Evolutionary conservation across 148 eudicot species (phyloP), one percentile per base, ranked within the genome.

Genomic region (Silene conica): DNA sequence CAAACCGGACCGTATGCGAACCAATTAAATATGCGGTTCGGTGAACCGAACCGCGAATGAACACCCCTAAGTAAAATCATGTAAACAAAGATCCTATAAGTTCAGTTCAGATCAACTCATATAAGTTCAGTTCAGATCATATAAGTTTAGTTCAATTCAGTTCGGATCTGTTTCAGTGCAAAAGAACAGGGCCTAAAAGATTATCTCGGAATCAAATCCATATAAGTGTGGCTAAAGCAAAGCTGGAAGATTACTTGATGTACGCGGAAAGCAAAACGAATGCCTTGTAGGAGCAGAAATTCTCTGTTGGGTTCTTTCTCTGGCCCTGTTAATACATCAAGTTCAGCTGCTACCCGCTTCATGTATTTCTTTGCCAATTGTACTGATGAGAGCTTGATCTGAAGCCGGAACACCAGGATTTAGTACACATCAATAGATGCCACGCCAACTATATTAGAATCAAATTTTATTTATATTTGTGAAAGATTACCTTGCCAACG

Each of bases 281-380:
- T 96, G 34, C 98, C 98, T 80, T 95, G 98, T 45, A 95, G 79
- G 60, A 95, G 79, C 81, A 92, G 79, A 82, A 95, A 95, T 77
- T 95, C 98, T 83, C 95, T 88, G 75, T 95, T 90, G 45, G 97
- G 98, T 80, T 95, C 98, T 82, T 92, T 95, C 78, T 95, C 98
- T 13, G 90, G 87, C 57, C 92, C 97, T 25, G 74, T 81, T 72
- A 90, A 68, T 76, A 82, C 83, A 81, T 92, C 98, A 57, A 95
- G 98, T 81, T 95, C 98, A 58, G 86, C 69, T 77, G 96, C 90
- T 58, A 95, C 97, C 20, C 98, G 93, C 70, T 90, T 95, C 98
- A 95, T 95, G 82, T 95, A 95, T 77, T 88, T 90, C 83, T 82
- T 81, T 3, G 98, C 98, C 70, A 92, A 80, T 74, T 92, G 98